These are phyloP conservation scores for Solanum gracilifrons DNA, from an alignment of 257 asterid genomes.

Conservation along the genomic window DNA sequence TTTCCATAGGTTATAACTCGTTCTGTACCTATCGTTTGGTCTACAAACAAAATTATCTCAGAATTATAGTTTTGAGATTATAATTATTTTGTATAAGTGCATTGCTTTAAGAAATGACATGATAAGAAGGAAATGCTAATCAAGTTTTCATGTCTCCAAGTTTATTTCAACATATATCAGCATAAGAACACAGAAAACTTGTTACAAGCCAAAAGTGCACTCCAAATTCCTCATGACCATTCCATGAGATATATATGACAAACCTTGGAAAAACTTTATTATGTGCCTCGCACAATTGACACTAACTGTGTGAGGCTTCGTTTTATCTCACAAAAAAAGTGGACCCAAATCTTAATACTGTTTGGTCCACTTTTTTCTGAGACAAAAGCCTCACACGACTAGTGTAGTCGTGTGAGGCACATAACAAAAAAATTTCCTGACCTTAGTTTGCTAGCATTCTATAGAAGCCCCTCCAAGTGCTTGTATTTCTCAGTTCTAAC, in stretches of 20 bases:
- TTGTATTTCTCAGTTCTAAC: background rate
- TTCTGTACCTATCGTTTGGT: no score
- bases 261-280: background rate
- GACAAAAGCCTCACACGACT: background rate
- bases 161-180: background rate
- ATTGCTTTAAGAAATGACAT: background rate
- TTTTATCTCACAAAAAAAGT: background rate
- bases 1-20: no score
- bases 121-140: background rate
- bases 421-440: background rate
- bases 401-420: background rate
- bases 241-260: background rate
- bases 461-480: background rate
- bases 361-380: background rate
- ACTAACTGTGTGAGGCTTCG: background rate
- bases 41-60: no score
- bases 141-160: background rate
- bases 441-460: background rate
- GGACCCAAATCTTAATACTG: background rate
- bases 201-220: background rate
- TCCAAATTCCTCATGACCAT: background rate
- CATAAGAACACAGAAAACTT: background rate
- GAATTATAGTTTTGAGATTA: no score
- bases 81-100: background rate
- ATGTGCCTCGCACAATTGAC: background rate